Percentiles rank a stretch among this genome's conserved stretches.
phyloP scores from a whole-genome alignment of 371 early-diverging fungal species.

The Mortierella polycephala region DNA sequence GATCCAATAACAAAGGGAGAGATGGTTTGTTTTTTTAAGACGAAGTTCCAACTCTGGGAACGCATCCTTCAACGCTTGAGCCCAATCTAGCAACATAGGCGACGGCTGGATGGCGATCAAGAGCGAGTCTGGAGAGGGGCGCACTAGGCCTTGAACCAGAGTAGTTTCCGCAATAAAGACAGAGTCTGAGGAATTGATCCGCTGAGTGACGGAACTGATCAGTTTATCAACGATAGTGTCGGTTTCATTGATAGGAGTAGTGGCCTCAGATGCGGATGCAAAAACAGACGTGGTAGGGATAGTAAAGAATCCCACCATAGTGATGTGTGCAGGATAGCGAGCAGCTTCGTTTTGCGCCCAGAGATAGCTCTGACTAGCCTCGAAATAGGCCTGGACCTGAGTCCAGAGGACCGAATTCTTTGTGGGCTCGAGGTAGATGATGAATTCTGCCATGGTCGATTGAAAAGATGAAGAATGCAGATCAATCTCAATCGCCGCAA shows the following conservation, averaged over 20 bases:
- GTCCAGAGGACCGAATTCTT: constrained; percentile 9
- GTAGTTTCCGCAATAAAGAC: background rate
- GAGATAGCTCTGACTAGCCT: background rate
- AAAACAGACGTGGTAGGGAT: constrained; percentile 6
- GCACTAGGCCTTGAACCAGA: constrained; percentile 10
- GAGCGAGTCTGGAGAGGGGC: constrained; percentile 15
- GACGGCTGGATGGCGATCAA: constrained; percentile 26
- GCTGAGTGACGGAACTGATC: too few species aligned
- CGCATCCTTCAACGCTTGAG: background rate
- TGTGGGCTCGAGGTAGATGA: constrained; percentile 34
- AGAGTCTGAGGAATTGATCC: background rate
- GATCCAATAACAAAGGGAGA: constrained; percentile 46
- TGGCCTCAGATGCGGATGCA: background rate
- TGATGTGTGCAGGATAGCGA: constrained; percentile 40
- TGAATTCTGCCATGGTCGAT: constrained; percentile 21
- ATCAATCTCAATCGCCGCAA: background rate
- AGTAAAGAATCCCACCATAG: constrained; percentile 51
- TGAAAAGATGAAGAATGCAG: background rate
- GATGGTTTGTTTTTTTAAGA: constrained; percentile 32
- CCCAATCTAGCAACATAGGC: constrained; percentile 2
- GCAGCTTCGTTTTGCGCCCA: constrained; percentile 34
- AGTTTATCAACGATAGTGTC: too few species aligned
- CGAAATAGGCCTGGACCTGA: constrained; percentile 13
- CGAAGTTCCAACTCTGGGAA: constrained; percentile 37
- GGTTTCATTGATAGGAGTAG: too few species aligned